These are phyloP conservation scores for Gossypium sturtianum DNA, from an alignment of 345 rosid species.

Conservation along the genomic window DNA sequence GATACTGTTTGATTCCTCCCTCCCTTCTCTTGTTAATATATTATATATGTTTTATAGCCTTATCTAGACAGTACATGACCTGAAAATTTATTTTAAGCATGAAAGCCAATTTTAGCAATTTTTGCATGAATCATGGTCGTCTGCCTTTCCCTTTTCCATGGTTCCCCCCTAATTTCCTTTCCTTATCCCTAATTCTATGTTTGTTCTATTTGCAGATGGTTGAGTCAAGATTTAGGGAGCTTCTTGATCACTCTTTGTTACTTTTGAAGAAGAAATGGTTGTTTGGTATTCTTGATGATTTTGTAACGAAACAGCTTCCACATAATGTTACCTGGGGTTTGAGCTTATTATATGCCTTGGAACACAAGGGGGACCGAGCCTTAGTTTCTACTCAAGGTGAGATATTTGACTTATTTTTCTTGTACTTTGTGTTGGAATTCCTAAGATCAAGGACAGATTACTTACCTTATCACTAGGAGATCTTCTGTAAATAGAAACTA, in stretches of 20 bases:
- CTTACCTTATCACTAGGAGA: no score
- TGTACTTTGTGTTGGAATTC: no score
- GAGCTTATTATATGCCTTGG: conserved; percentile 90
- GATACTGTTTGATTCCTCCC: background rate
- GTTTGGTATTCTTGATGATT: conserved; percentile 84
- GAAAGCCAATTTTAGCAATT: background rate
- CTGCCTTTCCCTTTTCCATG: no score
- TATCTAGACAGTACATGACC: background rate
- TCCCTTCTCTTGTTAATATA: background rate
- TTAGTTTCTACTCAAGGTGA: conserved; percentile 80
- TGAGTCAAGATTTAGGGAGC: conserved; percentile 77
- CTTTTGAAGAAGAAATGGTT: conserved; percentile 88
- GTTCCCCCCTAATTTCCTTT: background rate
- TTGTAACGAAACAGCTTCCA: conserved; percentile 97
- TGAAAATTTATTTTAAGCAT: background rate
- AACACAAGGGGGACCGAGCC: conserved; percentile 89
- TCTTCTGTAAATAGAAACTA: no score
- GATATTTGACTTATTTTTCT: background rate
- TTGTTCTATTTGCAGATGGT: conserved; percentile 57
- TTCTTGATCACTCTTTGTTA: conserved; percentile 74
- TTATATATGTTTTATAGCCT: background rate
- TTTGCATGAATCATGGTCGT: background rate
- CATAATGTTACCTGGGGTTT: conserved; percentile 96
- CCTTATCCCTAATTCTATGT: background rate
- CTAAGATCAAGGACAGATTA: no score